Percentiles rank a stretch among this genome's conserved stretches.
These are phyloP conservation scores for Jamesozyma rosinii DNA, from an alignment of 805 yeast genomes.

Conservation along the genomic window DNA sequence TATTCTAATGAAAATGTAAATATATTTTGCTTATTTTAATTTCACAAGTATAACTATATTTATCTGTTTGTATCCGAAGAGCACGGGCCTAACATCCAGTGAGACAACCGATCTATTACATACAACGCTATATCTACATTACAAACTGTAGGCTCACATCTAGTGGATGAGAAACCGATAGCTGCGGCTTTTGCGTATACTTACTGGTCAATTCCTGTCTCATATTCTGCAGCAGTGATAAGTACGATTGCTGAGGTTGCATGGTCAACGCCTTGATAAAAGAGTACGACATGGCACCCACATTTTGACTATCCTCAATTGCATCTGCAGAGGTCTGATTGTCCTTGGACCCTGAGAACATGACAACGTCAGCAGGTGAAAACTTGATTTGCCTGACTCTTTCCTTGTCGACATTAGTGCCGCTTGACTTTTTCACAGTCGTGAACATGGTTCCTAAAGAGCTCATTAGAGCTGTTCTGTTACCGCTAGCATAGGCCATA, in stretches of 20 bases:
- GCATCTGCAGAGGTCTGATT: conserved; percentile 81
- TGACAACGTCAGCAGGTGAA: conserved; percentile 68
- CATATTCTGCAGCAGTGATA: conserved; percentile 62
- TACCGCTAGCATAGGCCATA: conserved; percentile 51
- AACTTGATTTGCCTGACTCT: conserved; percentile 46
- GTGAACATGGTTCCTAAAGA: conserved; percentile 37
- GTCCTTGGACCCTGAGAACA: conserved; percentile 76
- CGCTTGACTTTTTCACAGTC: conserved; percentile 34
- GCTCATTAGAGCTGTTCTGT: conserved; percentile 36
- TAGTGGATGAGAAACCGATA: conserved; percentile 73
- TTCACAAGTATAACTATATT: no score
- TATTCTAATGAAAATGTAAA: background rate
- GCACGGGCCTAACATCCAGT: no score
- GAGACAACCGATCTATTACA: no score
- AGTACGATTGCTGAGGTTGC: conserved; percentile 58
- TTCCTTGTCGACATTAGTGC: conserved; percentile 35
- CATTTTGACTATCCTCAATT: conserved; percentile 53
- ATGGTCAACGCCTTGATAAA: conserved; percentile 54
- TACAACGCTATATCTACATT: conserved; percentile 30
- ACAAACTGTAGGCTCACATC: conserved; percentile 49
- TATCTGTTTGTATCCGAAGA: no score
- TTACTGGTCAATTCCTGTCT: conserved; percentile 51
- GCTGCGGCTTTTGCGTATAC: conserved; percentile 76
- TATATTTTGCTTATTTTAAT: background rate
- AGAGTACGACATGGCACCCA: conserved; percentile 83